Evolutionary conservation across 1,139 yeast species (phyloP).

Genomic region (Geotrichum aggregatum): DNA sequence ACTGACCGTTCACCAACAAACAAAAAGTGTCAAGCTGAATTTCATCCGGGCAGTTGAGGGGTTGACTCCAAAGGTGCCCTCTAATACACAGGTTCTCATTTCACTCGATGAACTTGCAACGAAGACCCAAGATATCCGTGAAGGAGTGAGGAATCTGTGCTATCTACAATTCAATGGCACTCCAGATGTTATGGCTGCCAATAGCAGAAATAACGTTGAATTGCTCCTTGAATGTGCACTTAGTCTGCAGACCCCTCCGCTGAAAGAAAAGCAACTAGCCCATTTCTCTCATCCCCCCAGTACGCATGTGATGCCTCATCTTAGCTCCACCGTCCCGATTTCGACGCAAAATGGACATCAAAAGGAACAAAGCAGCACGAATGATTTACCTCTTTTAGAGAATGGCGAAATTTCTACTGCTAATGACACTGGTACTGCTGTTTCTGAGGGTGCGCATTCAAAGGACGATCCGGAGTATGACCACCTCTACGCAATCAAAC

Average conservation of each 20-base stretch:
- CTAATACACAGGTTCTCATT: conserved; percentile 31
- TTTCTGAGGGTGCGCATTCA: no score
- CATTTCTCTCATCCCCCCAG: no score
- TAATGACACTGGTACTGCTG: no score
- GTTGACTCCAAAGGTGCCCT: conserved; percentile 30
- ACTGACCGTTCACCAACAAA: conserved; percentile 32
- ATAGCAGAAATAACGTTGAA: conserved; percentile 31
- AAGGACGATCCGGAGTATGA: conserved; percentile 42
- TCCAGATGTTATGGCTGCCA: conserved; percentile 30
- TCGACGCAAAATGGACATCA: no score
- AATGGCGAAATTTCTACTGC: no score
- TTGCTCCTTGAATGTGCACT: conserved; percentile 44
- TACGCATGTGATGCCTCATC: no score
- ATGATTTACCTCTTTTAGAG: no score
- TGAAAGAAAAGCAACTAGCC: no score
- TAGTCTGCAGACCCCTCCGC: conserved; percentile 20
- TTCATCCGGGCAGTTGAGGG: conserved; percentile 49
- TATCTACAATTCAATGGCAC: conserved; percentile 32
- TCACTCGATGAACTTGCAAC: conserved; percentile 38
- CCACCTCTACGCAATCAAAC: conserved; percentile 56
- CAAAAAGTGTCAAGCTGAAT: conserved; percentile 67
- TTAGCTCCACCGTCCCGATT: no score
- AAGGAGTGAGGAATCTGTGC: conserved; percentile 39
- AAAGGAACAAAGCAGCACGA: no score
- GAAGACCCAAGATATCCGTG: conserved; percentile 31